phyloP scores from a whole-genome alignment of 352 stramenopile species.

The Phytophthora idaei region DNA sequence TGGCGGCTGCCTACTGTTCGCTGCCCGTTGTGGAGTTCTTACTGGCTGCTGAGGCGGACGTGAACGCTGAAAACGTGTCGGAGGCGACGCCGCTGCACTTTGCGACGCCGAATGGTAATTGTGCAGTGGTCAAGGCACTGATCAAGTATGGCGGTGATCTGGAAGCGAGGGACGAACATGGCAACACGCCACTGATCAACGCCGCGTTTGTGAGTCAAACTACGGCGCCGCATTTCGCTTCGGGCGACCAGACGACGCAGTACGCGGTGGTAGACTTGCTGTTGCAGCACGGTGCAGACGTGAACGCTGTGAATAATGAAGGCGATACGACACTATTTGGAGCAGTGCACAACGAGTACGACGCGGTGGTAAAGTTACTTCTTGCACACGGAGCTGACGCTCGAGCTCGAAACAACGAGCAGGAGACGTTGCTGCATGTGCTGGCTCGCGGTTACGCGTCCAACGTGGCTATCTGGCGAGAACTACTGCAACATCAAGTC shows the following conservation, averaged over 20 bases:
- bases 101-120: slow-evolving; percentile 41
- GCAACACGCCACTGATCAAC: slow-evolving; percentile 46
- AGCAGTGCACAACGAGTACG: slow-evolving; percentile 27
- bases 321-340: slow-evolving; percentile 43
- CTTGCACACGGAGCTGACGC: slow-evolving; percentile 27
- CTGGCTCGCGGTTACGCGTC: slow-evolving; percentile 36
- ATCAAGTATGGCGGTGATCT: slow-evolving; percentile 35
- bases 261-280: slow-evolving; percentile 33
- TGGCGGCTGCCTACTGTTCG: slow-evolving; percentile 44
- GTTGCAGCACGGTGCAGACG: slow-evolving; percentile 33
- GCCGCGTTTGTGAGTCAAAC: slow-evolving; percentile 44
- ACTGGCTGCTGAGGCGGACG: slow-evolving; percentile 28
- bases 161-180: slow-evolving; percentile 30
- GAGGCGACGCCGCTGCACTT: slow-evolving; percentile 42
- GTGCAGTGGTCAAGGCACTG: slow-evolving; percentile 30
- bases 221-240: slow-evolving; percentile 35
- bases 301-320: slow-evolving; percentile 31
- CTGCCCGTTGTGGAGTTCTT: slow-evolving; percentile 22
- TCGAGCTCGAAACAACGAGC: slow-evolving; percentile 17
- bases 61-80: slow-evolving; percentile 35
- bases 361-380: slow-evolving; percentile 26
- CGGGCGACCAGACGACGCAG: slow-evolving; percentile 38
- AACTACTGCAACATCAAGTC: slow-evolving; percentile 24
- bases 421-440: slow-evolving; percentile 31
- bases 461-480: slow-evolving; percentile 31